Evolutionary conservation across 345 rosid species (phyloP).

Genomic region (Anastatica hierochuntica): DNA sequence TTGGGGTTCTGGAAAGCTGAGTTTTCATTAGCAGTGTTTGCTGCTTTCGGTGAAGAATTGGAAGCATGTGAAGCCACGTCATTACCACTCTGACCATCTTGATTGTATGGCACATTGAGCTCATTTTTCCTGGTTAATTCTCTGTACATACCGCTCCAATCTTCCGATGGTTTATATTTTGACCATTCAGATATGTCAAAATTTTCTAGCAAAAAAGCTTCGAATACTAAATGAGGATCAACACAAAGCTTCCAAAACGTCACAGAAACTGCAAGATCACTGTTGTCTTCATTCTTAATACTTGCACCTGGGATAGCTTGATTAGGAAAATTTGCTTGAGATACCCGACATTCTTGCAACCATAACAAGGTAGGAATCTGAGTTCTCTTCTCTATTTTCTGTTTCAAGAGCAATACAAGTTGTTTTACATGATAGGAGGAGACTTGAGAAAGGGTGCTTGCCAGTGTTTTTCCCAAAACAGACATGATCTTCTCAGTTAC

Average conservation of each 20-base stretch:
- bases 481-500: constrained; percentile 32
- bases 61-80: constrained; percentile 28
- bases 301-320: constrained; percentile 27
- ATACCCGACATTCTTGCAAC: constrained; percentile 40
- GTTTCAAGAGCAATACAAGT: constrained; percentile 42
- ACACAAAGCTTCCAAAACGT: constrained; percentile 59
- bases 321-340: constrained; percentile 32
- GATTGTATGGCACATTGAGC: constrained; percentile 22
- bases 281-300: constrained; percentile 27
- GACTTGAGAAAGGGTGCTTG: constrained; percentile 35
- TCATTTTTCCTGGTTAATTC: constrained; percentile 28
- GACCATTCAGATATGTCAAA: constrained; percentile 37
- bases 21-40: constrained; percentile 29
- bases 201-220: constrained; percentile 50
- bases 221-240: constrained; percentile 48
- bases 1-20: constrained; percentile 45
- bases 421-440: constrained; percentile 63
- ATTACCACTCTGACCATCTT: constrained; percentile 27
- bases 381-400: constrained; percentile 45
- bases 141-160: constrained; percentile 50
- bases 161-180: constrained; percentile 29
- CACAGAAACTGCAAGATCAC: constrained; percentile 27
- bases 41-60: constrained; percentile 47
- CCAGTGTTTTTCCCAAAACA: constrained; percentile 39
- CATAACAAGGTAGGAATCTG: constrained; percentile 44